Base-by-base conservation (phyloP, 805 yeast species). In the Naumovozyma baii region DNA sequence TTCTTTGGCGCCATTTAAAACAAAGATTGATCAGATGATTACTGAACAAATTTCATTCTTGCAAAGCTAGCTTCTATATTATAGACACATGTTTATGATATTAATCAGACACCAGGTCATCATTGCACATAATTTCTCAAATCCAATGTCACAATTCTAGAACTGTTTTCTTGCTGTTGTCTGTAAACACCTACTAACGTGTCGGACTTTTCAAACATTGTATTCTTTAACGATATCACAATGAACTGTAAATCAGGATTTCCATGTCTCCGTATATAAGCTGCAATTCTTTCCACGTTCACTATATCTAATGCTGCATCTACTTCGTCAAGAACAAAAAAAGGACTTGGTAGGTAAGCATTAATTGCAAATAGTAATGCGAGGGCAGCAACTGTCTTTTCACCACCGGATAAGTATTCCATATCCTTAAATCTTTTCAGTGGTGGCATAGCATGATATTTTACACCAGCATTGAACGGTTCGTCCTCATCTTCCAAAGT, bases 381-480 rank as follows among this genome's bases (percentile, higher is more conserved):
- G 46, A 92, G 65, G 0, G 98, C 98, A 2, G 98, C 98, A 59
- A 92, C 80, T 2, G 96, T 84, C 57, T 88, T 87, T 57, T 92
- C 98, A 40, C 98, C 98, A 39, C 98, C 98, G 1, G 96, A 86
- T 17, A 92, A 68, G 40, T 83, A 73, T 42, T 85, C 94, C 85
- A 92, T 87, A 48, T 85, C 95, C 48, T 90, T 73, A 59, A 87
- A 92, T 49, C 96, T 70, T 54, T 92, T 92, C 76, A 83, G 73
- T 8, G 97, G 97, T 1, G 97, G 97, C 82, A 87, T 87, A 0
- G 95, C 96, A 59, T 86, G 92, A 51, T 85, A 92, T 50, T 78
- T 82, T 34, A 87, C 71, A 2, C 97, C 98, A 0, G 78, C 75
- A 25, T 73, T 60, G 52, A 80, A 92, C 3, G 97, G 96, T 49